Evolutionary conservation across 352 stramenopile species (phyloP), one percentile per base, ranked within the genome.

Genomic region (Globisporangium recalcitrans): DNA sequence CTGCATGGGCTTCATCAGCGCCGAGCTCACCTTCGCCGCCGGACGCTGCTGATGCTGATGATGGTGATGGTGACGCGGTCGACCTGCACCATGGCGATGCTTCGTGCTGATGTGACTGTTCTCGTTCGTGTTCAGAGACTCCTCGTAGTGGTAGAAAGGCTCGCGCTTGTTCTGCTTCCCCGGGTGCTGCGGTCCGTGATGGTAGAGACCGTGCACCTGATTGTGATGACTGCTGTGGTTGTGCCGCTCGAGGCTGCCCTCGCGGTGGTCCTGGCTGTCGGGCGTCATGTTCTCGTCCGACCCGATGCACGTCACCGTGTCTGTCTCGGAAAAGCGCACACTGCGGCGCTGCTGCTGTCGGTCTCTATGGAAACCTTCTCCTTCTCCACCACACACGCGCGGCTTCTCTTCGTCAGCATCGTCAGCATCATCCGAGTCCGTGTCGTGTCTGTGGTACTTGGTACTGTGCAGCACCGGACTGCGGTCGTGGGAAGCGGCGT

Each of bases 241-340:
- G 63, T 60, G 55, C 21, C 60, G 65, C n/a, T 70, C 62, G 48
- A 60, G 61, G 36, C 58, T 71, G 22, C 60, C 54, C 8, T 52
- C 58, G 7, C 60, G 60, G 10, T 57, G 42, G 38, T 65, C 65
- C 44, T 71, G 60, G 34, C 66, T 66, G n/a, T 70, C 71, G 29
- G 70, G 49, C 9, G 63, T 66, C 34, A 47, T 60, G 51, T 68
- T 77, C 10, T 65, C 70, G 13, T 74, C 70, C 52, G 61, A 67
- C 13, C 69, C 67, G 1, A 55, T 63, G 56, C 64, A 68, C 16
- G 70, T 65, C 10, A 70, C 21, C 2, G 60, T 62, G 21, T 75
- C 65, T 1, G 53, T 51, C 16, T 69, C 55, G 6, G 62, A 67
- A 14, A 63, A 59, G 19, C 51, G 54, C 16, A 61, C 34, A 22